Base-by-base conservation (phyloP, 2,329 filamentous ascomycete species). In the Fusarium proliferatum region DNA sequence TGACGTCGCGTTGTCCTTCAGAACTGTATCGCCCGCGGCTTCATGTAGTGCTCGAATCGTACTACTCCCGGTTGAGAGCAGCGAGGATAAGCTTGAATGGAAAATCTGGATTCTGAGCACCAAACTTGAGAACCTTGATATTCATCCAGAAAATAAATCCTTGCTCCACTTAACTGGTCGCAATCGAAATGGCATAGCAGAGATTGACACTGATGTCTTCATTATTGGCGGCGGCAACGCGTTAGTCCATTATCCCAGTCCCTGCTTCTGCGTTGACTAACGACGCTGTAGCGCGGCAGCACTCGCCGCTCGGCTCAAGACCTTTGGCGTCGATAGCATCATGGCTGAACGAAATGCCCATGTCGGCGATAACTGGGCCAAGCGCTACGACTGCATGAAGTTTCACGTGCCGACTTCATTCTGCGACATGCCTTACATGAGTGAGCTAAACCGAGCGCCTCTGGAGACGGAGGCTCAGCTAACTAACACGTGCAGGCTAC, bases 101-200 rank as follows among this genome's bases (percentile, higher is more conserved):
- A 73, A 69, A 15, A 71, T 75, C 4, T 75, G 73, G 73, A 64
- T 73, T 12, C 13, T 75, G 0, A 75, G 72, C 34, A 73, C 72
- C 17, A 66, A 56, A 6, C 49, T 75, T 2, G 64, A 67, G 4
- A 45, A 61, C 7, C 23, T 75, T 2, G 67, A 73, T 6, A 2
- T 69, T 2, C 59, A 73, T 2, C 60, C 64, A 3, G 61, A 75
- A 2, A 19, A 72, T 5, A 42, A 63, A n/a, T 43, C 46, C 2
- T n/a, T 75, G 1, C 70, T 75, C 6, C 38, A 49, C 2, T 16
- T 5, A 5, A 53, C 67, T 0, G 15, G 46, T 2, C 66, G 48
- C 2, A n/a, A 16, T 3, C 6, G 69, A 1, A 48, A 19, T 3
- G 56, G 23, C 0, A 21, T 61, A 0, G 13, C 48, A 9, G 12